Conservation (phyloP, 306 rosid genomes). For the Trifolium fragiferum region DNA sequence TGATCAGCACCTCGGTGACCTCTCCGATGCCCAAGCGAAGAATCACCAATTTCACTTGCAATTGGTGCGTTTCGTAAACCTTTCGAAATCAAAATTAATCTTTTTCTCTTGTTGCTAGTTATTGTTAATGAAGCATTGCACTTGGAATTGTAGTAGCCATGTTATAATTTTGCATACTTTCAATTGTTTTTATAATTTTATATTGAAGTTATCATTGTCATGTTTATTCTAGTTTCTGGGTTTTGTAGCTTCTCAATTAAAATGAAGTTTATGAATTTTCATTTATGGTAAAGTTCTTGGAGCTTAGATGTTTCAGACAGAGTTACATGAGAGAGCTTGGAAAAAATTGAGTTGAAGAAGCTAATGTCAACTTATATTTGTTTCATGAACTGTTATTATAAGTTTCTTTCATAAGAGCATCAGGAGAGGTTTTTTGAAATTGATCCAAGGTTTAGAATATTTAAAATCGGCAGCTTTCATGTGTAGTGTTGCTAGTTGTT, state of each 20-base stretch:
- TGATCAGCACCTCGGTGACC: slow-evolving; percentile 60
- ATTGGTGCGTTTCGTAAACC: slow-evolving; percentile 46
- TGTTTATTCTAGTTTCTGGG: not conserved
- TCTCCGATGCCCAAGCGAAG: slow-evolving; percentile 60
- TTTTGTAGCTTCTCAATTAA: not conserved
- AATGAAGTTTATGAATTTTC: not conserved
- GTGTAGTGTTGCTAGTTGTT: slow-evolving; percentile 3
- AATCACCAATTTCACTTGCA: slow-evolving; percentile 68
- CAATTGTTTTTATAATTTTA: not conserved
- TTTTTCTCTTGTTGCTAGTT: not conserved
- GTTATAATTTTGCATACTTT: not conserved
- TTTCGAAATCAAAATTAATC: not conserved
- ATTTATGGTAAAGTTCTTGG: not conserved
- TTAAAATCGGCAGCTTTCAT: not conserved
- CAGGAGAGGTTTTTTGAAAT: not conserved
- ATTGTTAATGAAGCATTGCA: not conserved
- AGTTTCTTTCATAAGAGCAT: not conserved
- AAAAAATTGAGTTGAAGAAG: not conserved
- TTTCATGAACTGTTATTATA: not conserved
- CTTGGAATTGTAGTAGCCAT: not conserved
- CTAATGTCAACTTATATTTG: not conserved
- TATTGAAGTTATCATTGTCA: not conserved
- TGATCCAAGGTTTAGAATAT: not conserved
- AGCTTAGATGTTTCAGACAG: not conserved
- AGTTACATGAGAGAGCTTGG: not conserved